Base-by-base conservation (phyloP, 345 rosid species). In the Gossypium herbaceum region DNA sequence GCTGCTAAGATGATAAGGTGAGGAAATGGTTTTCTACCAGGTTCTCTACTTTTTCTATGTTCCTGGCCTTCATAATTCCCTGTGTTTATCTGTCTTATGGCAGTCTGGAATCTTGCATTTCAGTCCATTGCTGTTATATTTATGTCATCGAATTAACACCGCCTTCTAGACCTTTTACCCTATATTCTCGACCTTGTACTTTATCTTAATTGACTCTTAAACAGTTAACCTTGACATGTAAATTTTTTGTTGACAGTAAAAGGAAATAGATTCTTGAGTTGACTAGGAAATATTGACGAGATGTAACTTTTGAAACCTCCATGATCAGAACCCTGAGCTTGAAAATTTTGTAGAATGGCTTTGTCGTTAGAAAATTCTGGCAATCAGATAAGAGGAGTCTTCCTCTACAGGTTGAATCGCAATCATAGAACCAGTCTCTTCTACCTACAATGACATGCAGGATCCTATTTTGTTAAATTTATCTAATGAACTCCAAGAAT, bases 1-100 rank as follows among this genome's bases (percentile, higher is more conserved):
- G 92, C 98, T 68, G 97, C 98, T 72, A 93, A 95, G 82, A 95
- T 95, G 99, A 93, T 91, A 56, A 90, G 99, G 98, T 89, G 68
- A 81, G 75, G 52, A 15, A 9, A 17, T 41, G 16, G 10, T 27
- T 59, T 73, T 65, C 72, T 57, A 22, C 12, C 27, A 47, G 19
- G 11, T 66, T 16, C 17, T 66, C 8, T 67, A 24, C 55, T 34
- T 29, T 71, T 70, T 65, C 61, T 61, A 2, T 39, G 19, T 70
- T 29, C 61, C 61, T 69, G 11, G 44, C 27, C 72, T 48, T 44
- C 24, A 4, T 69, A 45, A 27, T 25, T 25, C 7, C 41, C 67
- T 3, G 17, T 24, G 24, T 44, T 29, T 29, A 29, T 0, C 55
- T 64, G 57, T 13, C 44, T 29, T 20, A 25, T 45, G 29, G 27